phyloP scores from a whole-genome alignment of 75 land plant genomes.

The Cryptomeria japonica region DNA sequence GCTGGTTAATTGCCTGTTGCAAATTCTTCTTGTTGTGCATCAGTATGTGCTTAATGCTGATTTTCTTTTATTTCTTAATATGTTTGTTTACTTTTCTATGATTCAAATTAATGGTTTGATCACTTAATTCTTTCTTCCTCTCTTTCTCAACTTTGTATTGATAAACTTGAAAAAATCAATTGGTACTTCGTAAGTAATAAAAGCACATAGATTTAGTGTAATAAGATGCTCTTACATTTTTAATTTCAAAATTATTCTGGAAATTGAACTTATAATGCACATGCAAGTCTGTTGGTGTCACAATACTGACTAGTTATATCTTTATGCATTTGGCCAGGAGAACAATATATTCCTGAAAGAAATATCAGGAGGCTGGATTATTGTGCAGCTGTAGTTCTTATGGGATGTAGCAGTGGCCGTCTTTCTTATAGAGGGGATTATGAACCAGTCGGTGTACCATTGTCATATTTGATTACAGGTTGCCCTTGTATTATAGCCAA shows the following conservation, averaged over 20 bases:
- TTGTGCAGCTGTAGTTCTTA: slow-evolving; percentile 86
- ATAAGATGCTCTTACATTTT: no score
- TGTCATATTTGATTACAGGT: slow-evolving; percentile 75
- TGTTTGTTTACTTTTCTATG: no score
- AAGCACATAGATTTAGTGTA: no score
- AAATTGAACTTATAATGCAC: background rate
- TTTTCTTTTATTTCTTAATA: no score
- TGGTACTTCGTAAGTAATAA: no score
- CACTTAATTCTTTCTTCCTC: background rate
- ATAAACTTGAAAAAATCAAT: no score
- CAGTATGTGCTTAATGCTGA: no score
- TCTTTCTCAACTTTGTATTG: background rate
- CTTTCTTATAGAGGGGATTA: slow-evolving; percentile 61
- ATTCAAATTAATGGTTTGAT: background rate
- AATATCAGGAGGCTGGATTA: slow-evolving; percentile 58
- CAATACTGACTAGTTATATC: background rate
- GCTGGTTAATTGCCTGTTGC: no score
- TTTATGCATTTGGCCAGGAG: slow-evolving; percentile 41
- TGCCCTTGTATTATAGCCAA: slow-evolving; percentile 88
- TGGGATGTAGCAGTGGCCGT: slow-evolving; percentile 98
- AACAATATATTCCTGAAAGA: slow-evolving; percentile 69
- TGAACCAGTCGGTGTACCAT: slow-evolving; percentile 70
- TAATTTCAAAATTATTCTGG: background rate
- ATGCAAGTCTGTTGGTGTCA: background rate
- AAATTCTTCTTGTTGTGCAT: no score